phyloP scores from a whole-genome alignment of 2,329 filamentous ascomycete genomes.

The Pyrenochaeta sp. region DNA sequence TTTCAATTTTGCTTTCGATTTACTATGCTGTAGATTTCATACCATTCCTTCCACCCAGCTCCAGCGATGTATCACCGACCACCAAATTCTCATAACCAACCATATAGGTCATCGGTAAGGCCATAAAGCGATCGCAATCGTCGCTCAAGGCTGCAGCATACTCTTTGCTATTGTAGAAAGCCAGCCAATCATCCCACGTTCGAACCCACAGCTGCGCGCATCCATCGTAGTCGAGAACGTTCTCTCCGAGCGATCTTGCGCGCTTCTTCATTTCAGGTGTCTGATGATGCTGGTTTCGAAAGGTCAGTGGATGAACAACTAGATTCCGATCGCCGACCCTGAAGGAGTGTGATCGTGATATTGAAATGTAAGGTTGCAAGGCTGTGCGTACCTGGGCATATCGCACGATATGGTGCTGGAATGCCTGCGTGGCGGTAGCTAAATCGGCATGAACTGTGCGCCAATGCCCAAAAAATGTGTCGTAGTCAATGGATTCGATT shows the following conservation, averaged over 20 bases:
- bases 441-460: conserved; percentile 3
- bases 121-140: conserved; percentile 4
- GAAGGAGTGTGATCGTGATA: too few species aligned
- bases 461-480: conserved; percentile 6
- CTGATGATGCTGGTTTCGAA: conserved; percentile 6
- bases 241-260: conserved; percentile 1
- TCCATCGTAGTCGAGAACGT: conserved; percentile 1
- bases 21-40: too few species aligned
- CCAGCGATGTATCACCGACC: not conserved
- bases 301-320: too few species aligned
- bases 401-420: conserved; percentile 4
- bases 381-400: conserved; percentile 1
- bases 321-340: too few species aligned
- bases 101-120: conserved; percentile 6
- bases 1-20: too few species aligned
- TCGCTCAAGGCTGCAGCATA: conserved; percentile 1
- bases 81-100: conserved; percentile 4
- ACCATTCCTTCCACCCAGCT: conserved; percentile 1
- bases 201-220: conserved; percentile 3
- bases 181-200: conserved; percentile 4
- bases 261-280: conserved; percentile 5
- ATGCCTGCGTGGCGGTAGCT: not conserved
- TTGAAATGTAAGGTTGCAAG: too few species aligned
- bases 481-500: conserved; percentile 5
- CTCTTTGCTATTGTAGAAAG: conserved; percentile 2